Evolutionary conservation across 75 land plant genomes (phyloP).

Genomic region (Picea glauca): DNA sequence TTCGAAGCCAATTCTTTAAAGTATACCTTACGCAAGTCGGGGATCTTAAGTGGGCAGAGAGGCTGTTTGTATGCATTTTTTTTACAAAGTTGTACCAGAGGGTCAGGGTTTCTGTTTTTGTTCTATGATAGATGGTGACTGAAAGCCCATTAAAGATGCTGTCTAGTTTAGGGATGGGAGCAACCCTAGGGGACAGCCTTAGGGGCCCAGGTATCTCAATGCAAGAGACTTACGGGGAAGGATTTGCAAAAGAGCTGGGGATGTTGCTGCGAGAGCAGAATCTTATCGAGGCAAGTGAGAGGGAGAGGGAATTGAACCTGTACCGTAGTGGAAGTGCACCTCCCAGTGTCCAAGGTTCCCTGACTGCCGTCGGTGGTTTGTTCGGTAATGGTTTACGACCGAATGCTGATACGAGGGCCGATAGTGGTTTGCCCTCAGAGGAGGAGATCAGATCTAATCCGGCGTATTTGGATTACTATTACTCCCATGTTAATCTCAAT

Average conservation of each 20-base stretch:
- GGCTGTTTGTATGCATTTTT: too few species aligned
- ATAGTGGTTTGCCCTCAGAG: conserved; percentile 20
- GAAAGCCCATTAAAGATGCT: conserved; percentile 3
- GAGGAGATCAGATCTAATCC: conserved; percentile 53
- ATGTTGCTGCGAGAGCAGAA: conserved; percentile 12
- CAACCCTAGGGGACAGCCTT: conserved; percentile 2
- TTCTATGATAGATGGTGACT: conserved; percentile 1
- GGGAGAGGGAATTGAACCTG: conserved; percentile 18
- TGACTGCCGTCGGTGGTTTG: conserved; percentile 42
- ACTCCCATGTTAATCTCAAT: conserved; percentile 52
- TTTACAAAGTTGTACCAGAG: neutral
- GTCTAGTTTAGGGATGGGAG: conserved; percentile 8
- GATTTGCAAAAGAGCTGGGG: conserved; percentile 8
- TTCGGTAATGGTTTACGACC: conserved; percentile 10
- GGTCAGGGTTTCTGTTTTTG: neutral
- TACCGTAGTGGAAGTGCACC: conserved; percentile 64
- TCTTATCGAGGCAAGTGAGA: neutral
- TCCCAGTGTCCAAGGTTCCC: conserved; percentile 56
- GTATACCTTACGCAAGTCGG: too few species aligned
- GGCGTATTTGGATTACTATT: conserved; percentile 58
- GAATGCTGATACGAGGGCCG: neutral
- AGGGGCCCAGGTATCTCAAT: neutral
- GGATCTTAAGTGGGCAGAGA: too few species aligned
- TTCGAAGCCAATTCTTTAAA: neutral
- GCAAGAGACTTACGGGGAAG: conserved; percentile 6